Conservation (phyloP, 2,329 filamentous ascomycete genomes). For the Pezicula rhizophila region DNA sequence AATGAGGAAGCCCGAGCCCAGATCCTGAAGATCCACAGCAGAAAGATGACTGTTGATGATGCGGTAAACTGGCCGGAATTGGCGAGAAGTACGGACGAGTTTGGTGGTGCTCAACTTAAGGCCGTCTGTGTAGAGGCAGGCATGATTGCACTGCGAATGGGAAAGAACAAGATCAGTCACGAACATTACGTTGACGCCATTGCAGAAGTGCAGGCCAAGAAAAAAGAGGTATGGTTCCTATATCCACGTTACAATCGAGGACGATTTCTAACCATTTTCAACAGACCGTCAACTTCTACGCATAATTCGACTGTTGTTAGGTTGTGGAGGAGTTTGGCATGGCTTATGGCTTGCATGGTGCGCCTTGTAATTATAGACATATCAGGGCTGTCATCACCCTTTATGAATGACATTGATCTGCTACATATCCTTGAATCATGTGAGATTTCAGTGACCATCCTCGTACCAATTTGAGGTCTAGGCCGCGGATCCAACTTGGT, state of each 20-base stretch:
- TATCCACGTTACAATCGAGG: conserved; percentile 15
- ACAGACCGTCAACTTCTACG: conserved; percentile 25
- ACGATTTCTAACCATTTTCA: conserved; percentile 7
- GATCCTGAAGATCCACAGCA: conserved; percentile 93
- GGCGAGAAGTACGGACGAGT: conserved; percentile 95
- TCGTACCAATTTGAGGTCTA: too few relatives aligned
- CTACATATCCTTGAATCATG: too few relatives aligned
- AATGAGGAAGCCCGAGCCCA: conserved; percentile 97
- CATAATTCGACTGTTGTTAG: conserved; percentile 12
- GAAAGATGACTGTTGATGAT: conserved; percentile 96
- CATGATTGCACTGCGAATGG: conserved; percentile 94
- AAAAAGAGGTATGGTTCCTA: conserved; percentile 64
- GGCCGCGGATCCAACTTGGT: too few relatives aligned
- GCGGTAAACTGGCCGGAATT: conserved; percentile 94
- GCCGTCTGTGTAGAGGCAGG: conserved; percentile 97
- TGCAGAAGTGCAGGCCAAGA: conserved; percentile 89
- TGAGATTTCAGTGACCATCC: background rate
- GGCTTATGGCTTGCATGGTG: conserved; percentile 20
- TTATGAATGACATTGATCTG: background rate
- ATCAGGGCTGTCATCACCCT: background rate
- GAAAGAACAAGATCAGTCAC: conserved; percentile 93
- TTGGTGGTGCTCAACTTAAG: conserved; percentile 95
- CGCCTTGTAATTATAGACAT: conserved; percentile 26
- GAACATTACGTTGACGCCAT: conserved; percentile 99
- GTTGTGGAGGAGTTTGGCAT: conserved; percentile 19